Evolutionary conservation across 352 stramenopile genomes (phyloP).

Genomic region (Globisporangium abappressorium): DNA sequence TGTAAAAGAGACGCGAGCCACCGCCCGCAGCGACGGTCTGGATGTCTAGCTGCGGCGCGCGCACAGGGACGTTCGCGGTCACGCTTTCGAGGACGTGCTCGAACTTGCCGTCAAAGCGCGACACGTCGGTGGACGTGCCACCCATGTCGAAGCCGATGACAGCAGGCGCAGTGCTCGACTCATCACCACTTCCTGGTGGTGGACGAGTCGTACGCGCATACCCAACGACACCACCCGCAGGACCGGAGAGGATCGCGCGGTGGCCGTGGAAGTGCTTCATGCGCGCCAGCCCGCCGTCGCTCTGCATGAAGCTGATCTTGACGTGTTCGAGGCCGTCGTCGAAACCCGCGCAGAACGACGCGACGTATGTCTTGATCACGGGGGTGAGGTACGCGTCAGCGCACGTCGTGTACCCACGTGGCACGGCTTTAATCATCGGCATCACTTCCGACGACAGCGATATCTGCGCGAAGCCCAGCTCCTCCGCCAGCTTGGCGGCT

Average conservation of each 20-base stretch:
- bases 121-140: conserved; percentile 98
- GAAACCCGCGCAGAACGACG: conserved; percentile 97
- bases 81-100: conserved; percentile 99
- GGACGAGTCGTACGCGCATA: conserved; percentile 94
- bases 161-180: conserved; percentile 26
- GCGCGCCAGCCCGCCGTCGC: conserved; percentile 95
- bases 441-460: conserved; percentile 92
- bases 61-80: conserved; percentile 97
- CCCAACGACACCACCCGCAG: conserved; percentile 94
- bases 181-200: conserved; percentile 30
- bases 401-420: conserved; percentile 95
- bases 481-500: conserved; percentile 84
- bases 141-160: conserved; percentile 99
- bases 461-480: conserved; percentile 94
- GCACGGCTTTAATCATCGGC: conserved; percentile 98
- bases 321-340: conserved; percentile 85
- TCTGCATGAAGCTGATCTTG: conserved; percentile 99
- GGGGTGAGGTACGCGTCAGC: conserved; percentile 98
- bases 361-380: conserved; percentile 97
- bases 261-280: conserved; percentile 94
- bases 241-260: conserved; percentile 92
- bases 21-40: conserved; percentile 98
- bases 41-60: conserved; percentile 98
- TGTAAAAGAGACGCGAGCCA: conserved; percentile 95
- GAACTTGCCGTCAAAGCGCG: conserved; percentile 94